Conservation (phyloP, 306 rosid species). For the Mimosa bimucronata region DNA sequence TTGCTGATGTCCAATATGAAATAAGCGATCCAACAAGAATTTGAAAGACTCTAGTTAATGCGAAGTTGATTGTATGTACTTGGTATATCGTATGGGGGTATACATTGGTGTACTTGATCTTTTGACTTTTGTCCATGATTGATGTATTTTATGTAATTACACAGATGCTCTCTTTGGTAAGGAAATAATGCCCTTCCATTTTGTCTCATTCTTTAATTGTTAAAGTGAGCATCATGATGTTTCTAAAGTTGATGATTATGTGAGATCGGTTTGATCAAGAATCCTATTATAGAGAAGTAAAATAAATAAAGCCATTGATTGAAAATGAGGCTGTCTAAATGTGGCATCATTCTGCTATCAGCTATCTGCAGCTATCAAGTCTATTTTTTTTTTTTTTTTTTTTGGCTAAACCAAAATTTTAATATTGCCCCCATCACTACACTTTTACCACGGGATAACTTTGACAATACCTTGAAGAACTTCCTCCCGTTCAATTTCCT, state of each 20-base stretch:
- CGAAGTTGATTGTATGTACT: constrained; percentile 37
- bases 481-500: not conserved
- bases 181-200: not conserved
- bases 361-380: too few species aligned
- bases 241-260: too few species aligned
- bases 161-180: not conserved
- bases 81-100: not conserved
- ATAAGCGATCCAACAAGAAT: constrained; percentile 36
- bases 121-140: not conserved
- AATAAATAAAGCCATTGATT: too few species aligned
- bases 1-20: constrained; percentile 41
- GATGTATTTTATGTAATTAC: not conserved
- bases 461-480: not conserved
- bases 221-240: not conserved
- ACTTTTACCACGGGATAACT: not conserved
- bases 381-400: too few species aligned
- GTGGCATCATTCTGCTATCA: too few species aligned
- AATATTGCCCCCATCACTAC: too few species aligned
- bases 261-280: too few species aligned
- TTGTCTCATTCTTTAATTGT: not conserved
- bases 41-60: constrained; percentile 33
- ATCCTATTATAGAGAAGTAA: too few species aligned
- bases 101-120: not conserved
- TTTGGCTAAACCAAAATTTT: not conserved
- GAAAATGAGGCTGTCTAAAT: too few species aligned